Base-by-base conservation (phyloP, 108 stramenopile genomes). In the Epithemia pelagica region DNA sequence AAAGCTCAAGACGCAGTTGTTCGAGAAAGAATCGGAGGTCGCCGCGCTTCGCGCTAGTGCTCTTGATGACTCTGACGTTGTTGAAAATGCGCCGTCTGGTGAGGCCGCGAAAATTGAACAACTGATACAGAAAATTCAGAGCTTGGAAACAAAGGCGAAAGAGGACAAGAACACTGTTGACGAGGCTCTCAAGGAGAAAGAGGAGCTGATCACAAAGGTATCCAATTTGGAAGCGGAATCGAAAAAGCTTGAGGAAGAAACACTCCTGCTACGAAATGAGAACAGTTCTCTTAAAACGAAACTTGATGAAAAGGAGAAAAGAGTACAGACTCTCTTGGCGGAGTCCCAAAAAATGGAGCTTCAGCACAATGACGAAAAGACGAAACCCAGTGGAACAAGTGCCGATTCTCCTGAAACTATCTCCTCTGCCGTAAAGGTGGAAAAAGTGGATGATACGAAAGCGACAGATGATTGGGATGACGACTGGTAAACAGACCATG, bases 1-100 rank as follows among this genome's bases (percentile, higher is more conserved):
- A 22, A 65, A 76, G 55, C 58, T 68, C 7, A 59, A 82, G 33
- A 59, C 82, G 65, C 54, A 82, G 32, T 32, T 85, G 2, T 85
- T 85, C 67, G 81, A 82, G 65, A 82, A 82, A 59, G 76, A 85
- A 51, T 71, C 84, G 2, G 84, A 85, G 64, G 51, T 85, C 46
- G 84, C 84, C 18, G 84, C 81, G 21, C 32, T 85, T 3, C 58
- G 66, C 37, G 69, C 78, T 0, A 69, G 72, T 30, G 25, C 75
- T 52, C 75, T 76, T 18, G 80, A 84, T 54, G 29, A 59, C 28
- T 31, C 61, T 10, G 24, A 27, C 21, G 61, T 58, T 5, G 37
- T 46, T 46, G 37, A 15, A 46, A 15, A 46, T 15, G 5, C 37
- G 5, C 37, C 37, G 15, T 46, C 37, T 46, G 59, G 2, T 28